Percentiles rank a stretch among this genome's conserved stretches.
Conservation (phyloP, 257 asterid species). For the Pogostemon cablin region DNA sequence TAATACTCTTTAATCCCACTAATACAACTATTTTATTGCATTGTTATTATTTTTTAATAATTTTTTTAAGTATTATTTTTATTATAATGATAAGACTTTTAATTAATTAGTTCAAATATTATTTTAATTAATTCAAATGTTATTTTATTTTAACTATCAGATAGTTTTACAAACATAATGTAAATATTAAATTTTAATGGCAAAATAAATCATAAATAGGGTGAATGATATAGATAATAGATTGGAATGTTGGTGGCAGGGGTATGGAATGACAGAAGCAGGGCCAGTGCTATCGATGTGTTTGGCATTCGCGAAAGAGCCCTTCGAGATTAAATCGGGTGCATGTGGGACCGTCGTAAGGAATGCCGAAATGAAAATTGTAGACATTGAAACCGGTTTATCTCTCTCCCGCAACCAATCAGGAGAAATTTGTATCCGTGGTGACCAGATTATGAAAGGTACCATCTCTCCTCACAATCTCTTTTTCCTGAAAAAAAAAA, state of each 20-base stretch:
- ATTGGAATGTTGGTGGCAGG: slow-evolving; percentile 43
- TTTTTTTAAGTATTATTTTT: no score
- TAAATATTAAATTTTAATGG: no score
- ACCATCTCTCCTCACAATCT: neutral
- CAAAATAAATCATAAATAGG: neutral
- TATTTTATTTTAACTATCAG: no score
- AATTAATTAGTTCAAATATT: no score
- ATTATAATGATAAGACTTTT: no score
- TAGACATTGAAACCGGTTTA: slow-evolving; percentile 59
- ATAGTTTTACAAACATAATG: no score
- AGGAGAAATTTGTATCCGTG: slow-evolving; percentile 90
- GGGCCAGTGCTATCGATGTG: slow-evolving; percentile 95
- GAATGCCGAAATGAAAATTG: slow-evolving; percentile 86
- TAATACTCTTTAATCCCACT: no score
- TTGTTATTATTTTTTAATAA: no score
- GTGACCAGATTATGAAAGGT: slow-evolving; percentile 98
- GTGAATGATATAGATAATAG: neutral
- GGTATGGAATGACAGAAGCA: slow-evolving; percentile 97
- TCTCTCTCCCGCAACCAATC: slow-evolving; percentile 70
- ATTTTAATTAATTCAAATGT: no score
- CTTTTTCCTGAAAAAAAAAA: neutral
- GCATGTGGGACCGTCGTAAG: slow-evolving; percentile 92
- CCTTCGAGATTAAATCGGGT: slow-evolving; percentile 79
- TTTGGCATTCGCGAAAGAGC: slow-evolving; percentile 80
- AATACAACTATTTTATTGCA: no score